phyloP scores from a whole-genome alignment of 1,284 basidiomycete species.

The Singerocomus inundabilis region DNA sequence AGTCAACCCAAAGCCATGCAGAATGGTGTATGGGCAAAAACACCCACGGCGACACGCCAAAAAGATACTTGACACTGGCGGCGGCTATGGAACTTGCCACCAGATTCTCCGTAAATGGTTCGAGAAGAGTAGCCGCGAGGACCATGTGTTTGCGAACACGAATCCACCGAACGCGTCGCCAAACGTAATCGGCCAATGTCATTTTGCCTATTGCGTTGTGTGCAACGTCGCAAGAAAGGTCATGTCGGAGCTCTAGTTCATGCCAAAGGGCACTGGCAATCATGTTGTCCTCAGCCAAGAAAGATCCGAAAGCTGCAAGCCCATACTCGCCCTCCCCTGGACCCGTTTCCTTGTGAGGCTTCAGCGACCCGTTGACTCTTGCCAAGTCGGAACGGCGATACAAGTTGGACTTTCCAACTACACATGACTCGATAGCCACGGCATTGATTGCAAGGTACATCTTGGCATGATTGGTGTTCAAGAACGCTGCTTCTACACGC shows the following conservation, averaged over 20 bases:
- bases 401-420: conserved; percentile 96
- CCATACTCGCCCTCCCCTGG: conserved; percentile 44
- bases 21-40: conserved; percentile 56
- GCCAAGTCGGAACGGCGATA: conserved; percentile 90
- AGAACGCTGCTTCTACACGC: conserved; percentile 88
- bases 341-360: conserved; percentile 38
- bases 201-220: conserved; percentile 88
- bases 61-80: conserved; percentile 54
- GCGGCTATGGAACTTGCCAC: conserved; percentile 65
- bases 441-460: conserved; percentile 98
- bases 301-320: conserved; percentile 78
- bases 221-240: conserved; percentile 85
- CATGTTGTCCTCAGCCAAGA: conserved; percentile 96
- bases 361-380: conserved; percentile 60
- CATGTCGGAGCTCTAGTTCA: conserved; percentile 81
- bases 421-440: conserved; percentile 88
- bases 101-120: conserved; percentile 88
- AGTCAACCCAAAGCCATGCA: conserved; percentile 65
- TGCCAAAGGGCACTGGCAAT: conserved; percentile 89
- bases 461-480: conserved; percentile 97
- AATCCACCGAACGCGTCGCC: conserved; percentile 89
- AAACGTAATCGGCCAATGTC: conserved; percentile 77
- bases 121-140: conserved; percentile 75
- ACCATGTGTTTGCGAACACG: conserved; percentile 93
- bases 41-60: conserved; percentile 50